Evolutionary conservation across 2,329 filamentous ascomycete genomes (phyloP), one percentile per base, ranked within the genome.

Genomic region (Diaporthe sp.): DNA sequence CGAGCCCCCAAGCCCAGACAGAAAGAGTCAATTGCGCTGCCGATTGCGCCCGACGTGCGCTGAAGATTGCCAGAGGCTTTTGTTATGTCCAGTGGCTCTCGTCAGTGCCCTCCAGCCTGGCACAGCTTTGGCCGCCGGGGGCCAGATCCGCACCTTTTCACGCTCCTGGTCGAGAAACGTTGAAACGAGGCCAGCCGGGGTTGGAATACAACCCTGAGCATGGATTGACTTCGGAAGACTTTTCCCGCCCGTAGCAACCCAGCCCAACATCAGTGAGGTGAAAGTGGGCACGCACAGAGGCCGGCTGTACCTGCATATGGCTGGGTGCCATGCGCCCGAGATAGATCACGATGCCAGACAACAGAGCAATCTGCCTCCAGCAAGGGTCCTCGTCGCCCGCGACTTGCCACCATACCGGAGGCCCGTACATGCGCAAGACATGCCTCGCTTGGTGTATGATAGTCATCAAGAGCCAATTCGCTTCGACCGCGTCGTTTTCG

Each of bases 301-400:
- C 46, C 71, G 71, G 71, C 71, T 39, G 71, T 73, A 65, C 71
- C 71, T 73, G 71, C 71, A 73, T 73, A 73, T 60, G 46, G 37
- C 57, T 65, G 51, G 44, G 71, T 62, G 17, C 58, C 58, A 73
- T 53, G 44, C 46, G 49, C 34, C 34, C 31, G 65, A 68, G 46
- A 34, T n/a, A 28, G 65, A 53, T 68, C 65, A 42, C 46, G 65
- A 68, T 53, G 46, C 46, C 46, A 28, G 46, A 53, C 46, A 68
- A n/a, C 28, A 34, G 62, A 53, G 62, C 62, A 53, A 53, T 39
- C 62, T 53, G 46, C 62, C 15, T 31, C 19, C 31, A 42, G 46
- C 65, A 53, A 53, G 46, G 31, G 65, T 17, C 22, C 62, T 22
- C 28, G 31, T 8, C 34, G 34, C 19, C 12, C 22, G 12, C 10